Base-by-base conservation (phyloP, 148 eudicot genomes). In the Euryodendron excelsum region DNA sequence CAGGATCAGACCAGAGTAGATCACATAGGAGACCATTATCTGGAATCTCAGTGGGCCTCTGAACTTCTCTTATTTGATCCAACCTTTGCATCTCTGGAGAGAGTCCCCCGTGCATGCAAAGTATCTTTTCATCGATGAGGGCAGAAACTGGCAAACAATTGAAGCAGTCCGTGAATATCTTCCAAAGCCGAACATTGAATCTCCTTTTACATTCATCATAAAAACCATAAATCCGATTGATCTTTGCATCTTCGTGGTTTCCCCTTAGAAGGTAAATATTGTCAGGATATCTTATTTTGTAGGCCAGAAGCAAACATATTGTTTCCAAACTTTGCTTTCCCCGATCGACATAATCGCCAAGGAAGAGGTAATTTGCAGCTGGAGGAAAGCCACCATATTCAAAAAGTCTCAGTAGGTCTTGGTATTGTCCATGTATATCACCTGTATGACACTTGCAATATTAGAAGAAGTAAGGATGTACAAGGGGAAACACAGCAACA, bases 281-380 rank as follows among this genome's bases (percentile, higher is more conserved):
- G 28, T 90, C 86, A 0, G 94, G 98, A 80, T 94, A 89, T 86
- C 91, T 87, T 81, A 94, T 90, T 83, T 94, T 94, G 82, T 89
- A 92, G 18, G 98, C 98, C 76, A 94, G 74, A 55, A 94, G 91
- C 67, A 94, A 85, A 79, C 98, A 94, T 77, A 94, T 94, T 0
- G 98, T 94, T 78, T 94, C 98, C 87, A 94, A 80, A 82, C 98
- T 94, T 79, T 94, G 96, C 84, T 90, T 94, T 80, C 98, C 98
- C 50, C 98, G 67, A 82, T 94, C 98, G 18, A 94, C 98, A 77
- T 94, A 94, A 80, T 94, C 98, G 1, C 98, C 98, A 14, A 94
- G 94, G 79, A 94, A 94, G 62, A 94, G 94, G 85, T 91, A 94
- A 75, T 84, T 92, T 82, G 92, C 93, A 70, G 85, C 56, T 2